A percentile compares a stretch with the other conserved stretches of the same genome.
Evolutionary conservation across 495 filamentous ascomycete species (phyloP).

Genomic region (Aspergillus mulundensis): DNA sequence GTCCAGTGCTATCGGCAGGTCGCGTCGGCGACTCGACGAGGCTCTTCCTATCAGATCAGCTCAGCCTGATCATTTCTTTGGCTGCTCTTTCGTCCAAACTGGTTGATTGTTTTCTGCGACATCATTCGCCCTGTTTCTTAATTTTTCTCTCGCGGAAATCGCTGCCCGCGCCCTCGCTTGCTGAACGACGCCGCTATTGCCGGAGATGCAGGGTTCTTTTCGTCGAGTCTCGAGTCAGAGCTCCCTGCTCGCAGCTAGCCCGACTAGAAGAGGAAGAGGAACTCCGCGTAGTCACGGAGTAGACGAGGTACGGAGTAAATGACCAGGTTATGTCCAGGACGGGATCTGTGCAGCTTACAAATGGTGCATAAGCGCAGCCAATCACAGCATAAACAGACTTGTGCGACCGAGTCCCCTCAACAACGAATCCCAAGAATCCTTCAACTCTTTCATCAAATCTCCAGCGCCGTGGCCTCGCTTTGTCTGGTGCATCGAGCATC

Average conservation of each 20-base stretch:
- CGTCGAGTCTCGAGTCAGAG: conserved; percentile 4
- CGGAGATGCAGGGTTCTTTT: conserved; percentile 16
- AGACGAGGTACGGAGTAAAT: not conserved
- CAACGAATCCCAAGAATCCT: conserved; percentile 17
- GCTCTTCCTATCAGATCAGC: conserved; percentile 11
- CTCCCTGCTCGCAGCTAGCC: conserved; percentile 5
- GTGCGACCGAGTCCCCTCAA: conserved; percentile 4
- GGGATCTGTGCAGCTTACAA: conserved; percentile 5
- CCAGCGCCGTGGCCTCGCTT: conserved; percentile 4
- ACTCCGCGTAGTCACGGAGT: conserved; percentile 11
- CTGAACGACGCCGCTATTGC: not conserved
- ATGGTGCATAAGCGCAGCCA: conserved; percentile 13
- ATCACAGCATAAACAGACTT: conserved; percentile 1
- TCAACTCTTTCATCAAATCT: conserved; percentile 5
- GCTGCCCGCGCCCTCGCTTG: not conserved
- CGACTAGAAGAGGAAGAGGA: conserved; percentile 2
- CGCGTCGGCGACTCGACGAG: conserved; percentile 5
- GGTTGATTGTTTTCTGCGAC: not conserved
- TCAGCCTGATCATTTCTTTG: conserved; percentile 5
- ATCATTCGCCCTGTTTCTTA: not conserved
- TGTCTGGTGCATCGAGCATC: conserved; percentile 12
- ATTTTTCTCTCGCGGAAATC: not conserved
- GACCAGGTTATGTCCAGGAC: not conserved
- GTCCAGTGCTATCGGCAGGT: not conserved
- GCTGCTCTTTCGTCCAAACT: not conserved